phyloP scores from a whole-genome alignment of 164 flowering plant genomes.

The Vitis rupestris region DNA sequence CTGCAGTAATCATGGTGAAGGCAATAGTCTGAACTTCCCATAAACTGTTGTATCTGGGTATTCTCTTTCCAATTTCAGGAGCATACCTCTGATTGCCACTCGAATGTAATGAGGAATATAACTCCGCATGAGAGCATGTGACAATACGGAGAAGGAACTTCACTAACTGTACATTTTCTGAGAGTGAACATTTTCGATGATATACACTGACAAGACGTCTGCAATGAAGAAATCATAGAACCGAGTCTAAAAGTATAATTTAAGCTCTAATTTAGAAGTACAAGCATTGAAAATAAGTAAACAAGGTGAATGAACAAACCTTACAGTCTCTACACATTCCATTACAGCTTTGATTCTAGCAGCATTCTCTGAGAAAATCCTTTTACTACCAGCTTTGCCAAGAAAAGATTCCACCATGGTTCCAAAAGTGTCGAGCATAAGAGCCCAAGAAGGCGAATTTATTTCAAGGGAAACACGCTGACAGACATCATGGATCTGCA shows the following conservation, averaged over 20 bases:
- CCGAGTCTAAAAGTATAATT: background rate
- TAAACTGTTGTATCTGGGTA: conserved; percentile 23
- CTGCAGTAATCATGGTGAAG: conserved; percentile 66
- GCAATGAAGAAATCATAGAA: conserved; percentile 6
- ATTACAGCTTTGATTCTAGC: conserved; percentile 25
- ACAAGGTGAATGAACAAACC: conserved; percentile 37
- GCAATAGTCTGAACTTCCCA: conserved; percentile 62
- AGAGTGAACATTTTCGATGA: conserved; percentile 27
- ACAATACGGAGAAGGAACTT: conserved; percentile 56
- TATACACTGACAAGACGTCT: conserved; percentile 33
- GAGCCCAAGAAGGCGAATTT: conserved; percentile 49
- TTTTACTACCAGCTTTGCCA: conserved; percentile 20
- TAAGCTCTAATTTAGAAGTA: background rate
- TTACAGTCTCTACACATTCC: conserved; percentile 52
- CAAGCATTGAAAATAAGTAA: background rate
- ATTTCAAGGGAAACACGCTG: conserved; percentile 41
- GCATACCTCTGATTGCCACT: conserved; percentile 25
- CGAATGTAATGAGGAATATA: conserved; percentile 22
- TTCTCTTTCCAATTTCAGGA: conserved; percentile 24
- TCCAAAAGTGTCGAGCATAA: conserved; percentile 45
- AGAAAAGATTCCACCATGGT: conserved; percentile 37
- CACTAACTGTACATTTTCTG: conserved; percentile 45
- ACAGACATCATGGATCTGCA: conserved; percentile 54
- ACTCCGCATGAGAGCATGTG: conserved; percentile 36
- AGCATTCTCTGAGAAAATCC: conserved; percentile 19